phyloP scores from a whole-genome alignment of 148 eudicot species.

The Amaranthus palmeri region DNA sequence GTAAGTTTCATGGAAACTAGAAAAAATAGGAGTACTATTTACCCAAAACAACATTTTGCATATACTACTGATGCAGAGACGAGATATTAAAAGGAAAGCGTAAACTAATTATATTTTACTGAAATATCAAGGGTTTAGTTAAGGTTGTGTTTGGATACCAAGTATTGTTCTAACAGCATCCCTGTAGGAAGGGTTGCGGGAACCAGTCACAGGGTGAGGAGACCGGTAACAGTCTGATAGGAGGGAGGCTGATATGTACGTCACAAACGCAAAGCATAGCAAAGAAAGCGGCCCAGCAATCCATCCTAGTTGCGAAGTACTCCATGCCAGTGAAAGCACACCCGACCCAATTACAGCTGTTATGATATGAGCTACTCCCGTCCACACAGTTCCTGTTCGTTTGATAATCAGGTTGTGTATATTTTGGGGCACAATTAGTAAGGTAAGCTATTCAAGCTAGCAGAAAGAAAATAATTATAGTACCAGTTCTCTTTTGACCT shows the following conservation, averaged over 20 bases:
- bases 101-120: background rate
- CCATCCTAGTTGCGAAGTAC: constrained; percentile 25
- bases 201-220: constrained; percentile 14
- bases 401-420: background rate
- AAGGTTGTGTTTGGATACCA: background rate
- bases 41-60: no score
- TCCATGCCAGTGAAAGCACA: constrained; percentile 27
- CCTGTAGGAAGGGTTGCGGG: constrained; percentile 16
- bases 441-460: background rate
- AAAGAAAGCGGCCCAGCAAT: constrained; percentile 16
- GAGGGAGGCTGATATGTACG: constrained; percentile 13
- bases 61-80: no score
- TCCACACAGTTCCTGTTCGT: constrained; percentile 20
- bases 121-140: background rate
- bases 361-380: constrained; percentile 17
- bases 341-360: constrained; percentile 26
- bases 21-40: no score
- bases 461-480: background rate
- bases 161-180: constrained; percentile 8
- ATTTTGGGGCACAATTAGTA: background rate
- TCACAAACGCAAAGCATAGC: constrained; percentile 14
- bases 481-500: constrained; percentile 2
- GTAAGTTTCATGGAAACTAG: no score
- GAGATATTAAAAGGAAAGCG: no score
- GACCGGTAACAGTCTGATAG: constrained; percentile 20